Evolutionary conservation across 176 grass and related monocot species (phyloP).

Genomic region (Bolboschoenus planiculmis): DNA sequence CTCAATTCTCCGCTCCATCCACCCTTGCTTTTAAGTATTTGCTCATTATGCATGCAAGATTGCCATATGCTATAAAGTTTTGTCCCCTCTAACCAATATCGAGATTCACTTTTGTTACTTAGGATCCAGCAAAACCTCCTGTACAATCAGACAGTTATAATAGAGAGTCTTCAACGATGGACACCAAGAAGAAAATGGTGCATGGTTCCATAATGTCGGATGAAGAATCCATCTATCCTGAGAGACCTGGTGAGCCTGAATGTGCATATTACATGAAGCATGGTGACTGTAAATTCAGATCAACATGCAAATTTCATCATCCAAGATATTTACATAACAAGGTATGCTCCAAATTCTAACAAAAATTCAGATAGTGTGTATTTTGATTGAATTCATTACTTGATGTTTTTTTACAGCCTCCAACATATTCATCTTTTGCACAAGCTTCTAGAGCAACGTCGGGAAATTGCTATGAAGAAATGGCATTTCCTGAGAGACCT

Average conservation of each 20-base stretch:
- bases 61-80: not conserved
- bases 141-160: not conserved
- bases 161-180: conserved; percentile 17
- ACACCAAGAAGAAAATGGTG: conserved; percentile 2
- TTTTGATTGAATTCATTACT: no score
- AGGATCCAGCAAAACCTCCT: not conserved
- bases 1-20: no score
- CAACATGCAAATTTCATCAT: conserved; percentile 50
- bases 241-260: conserved; percentile 36
- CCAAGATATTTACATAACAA: conserved; percentile 19
- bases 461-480: not conserved
- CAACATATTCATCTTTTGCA: not conserved
- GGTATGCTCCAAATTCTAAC: not conserved
- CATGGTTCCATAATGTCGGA: conserved; percentile 1
- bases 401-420: not conserved
- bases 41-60: not conserved
- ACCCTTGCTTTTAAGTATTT: not conserved
- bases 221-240: conserved; percentile 28
- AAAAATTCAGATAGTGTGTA: no score
- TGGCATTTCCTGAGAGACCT: conserved; percentile 39
- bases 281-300: conserved; percentile 46
- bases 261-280: conserved; percentile 43
- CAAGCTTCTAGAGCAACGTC: not conserved
- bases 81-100: not conserved
- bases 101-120: not conserved